Evolutionary conservation across 2,329 filamentous ascomycete genomes (phyloP), one percentile per base, ranked within the genome.

Genomic region (Fusarium poae): DNA sequence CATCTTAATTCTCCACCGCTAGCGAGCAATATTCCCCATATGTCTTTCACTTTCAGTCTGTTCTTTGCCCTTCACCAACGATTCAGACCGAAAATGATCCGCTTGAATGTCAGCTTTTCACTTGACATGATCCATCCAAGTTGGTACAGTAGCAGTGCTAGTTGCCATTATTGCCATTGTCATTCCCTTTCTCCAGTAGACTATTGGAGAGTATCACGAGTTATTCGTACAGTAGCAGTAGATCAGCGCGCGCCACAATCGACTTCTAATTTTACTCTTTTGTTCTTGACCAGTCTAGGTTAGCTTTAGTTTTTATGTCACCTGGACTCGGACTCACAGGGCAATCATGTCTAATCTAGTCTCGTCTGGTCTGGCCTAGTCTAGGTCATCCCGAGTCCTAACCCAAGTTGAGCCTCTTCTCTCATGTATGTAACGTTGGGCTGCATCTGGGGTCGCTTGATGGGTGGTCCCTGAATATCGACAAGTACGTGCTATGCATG

Each of bases 241-340:
- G 42, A 37, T 45, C 57, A 27, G 46, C 46, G 23, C 32, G n/a
- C 25, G 32, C 48, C 48, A 51, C 48, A 51, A 11, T 51, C 46
- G 39, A 34, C 43, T 70, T 71, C 68, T 71, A 71, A 71, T 71
- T 71, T 71, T 71, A 66, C 32, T 55, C 53, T 40, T 44, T 44
- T n/a, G n/a, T 25, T 23, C 51, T 58, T 71, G 68, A 52, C 65
- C 61, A 40, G 54, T 39, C 56, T 58, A 32, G 57, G 68, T 62
- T 69, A 71, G 35, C 35, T 39, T 21, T 39, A 8, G 35, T 15
- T 21, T 39, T 13, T 20, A n/a, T 20, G 23, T 27, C 30, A 43
- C 34, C 20, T 51, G 34, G 48, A 29, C 23, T 34, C 6, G 8
- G 34, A 16, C 13, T 16, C n/a, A 32, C 30, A 7, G 30, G n/a